Evolutionary conservation across 352 stramenopile genomes (phyloP).

Genomic region (Pythium volutum): DNA sequence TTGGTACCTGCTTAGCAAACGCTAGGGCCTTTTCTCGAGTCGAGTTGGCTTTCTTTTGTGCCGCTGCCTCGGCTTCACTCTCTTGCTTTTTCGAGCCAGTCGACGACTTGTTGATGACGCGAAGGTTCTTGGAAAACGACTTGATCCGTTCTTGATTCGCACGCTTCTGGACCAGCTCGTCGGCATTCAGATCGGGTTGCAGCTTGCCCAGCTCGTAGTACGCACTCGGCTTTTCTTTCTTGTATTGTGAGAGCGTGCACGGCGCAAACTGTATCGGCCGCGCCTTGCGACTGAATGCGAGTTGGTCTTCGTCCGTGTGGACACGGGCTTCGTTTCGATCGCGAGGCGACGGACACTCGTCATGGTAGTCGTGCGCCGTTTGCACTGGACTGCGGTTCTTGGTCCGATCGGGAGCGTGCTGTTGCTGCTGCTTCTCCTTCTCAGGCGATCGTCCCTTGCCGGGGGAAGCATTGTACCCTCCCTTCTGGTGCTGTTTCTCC

Average conservation of each 20-base stretch:
- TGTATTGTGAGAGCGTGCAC: constrained; percentile 85
- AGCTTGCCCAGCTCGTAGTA: constrained; percentile 91
- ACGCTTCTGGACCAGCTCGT: constrained; percentile 77
- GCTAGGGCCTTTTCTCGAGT: constrained; percentile 66
- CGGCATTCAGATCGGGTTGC: constrained; percentile 80
- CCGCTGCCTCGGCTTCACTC: constrained; percentile 5
- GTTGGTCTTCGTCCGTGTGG: constrained; percentile 56
- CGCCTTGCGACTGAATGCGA: constrained; percentile 76
- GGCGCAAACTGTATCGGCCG: constrained; percentile 75
- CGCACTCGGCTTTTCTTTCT: constrained; percentile 75
- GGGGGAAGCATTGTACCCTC: constrained; percentile 9
- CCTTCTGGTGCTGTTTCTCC: not conserved
- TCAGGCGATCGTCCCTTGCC: constrained; percentile 20
- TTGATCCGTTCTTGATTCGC: constrained; percentile 79
- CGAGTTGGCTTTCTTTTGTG: constrained; percentile 47
- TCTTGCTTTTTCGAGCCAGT: constrained; percentile 31
- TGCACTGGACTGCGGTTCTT: constrained; percentile 24
- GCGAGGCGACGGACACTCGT: constrained; percentile 41
- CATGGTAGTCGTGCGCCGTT: constrained; percentile 8
- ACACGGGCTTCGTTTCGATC: constrained; percentile 65
- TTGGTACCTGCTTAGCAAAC: constrained; percentile 81
- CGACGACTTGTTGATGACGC: constrained; percentile 65
- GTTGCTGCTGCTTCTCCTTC: constrained; percentile 6
- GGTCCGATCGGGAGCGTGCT: constrained; percentile 5
- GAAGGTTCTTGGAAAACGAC: constrained; percentile 78